Base-by-base conservation (phyloP, 2,329 filamentous ascomycete genomes). In the Fusarium nanum region DNA sequence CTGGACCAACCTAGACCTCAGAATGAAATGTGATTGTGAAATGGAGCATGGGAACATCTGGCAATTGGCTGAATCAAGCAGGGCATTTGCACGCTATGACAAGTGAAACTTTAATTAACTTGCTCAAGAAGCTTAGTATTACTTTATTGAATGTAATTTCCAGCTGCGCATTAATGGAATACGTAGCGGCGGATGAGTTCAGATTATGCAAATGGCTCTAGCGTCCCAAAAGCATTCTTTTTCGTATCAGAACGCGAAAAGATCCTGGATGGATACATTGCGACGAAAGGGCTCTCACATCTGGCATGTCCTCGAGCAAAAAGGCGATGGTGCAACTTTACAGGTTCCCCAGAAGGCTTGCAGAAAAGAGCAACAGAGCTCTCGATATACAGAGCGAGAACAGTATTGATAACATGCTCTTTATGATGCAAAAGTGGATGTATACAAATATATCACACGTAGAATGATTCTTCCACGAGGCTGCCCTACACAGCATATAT, bases 271-370 rank as follows among this genome's bases (percentile, higher is more conserved):
- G 28, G 6, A 13, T 30, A 7, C 12, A 3, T 13, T 4, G 28
- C 28, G 2, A 3, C 28, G 12, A 30, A 30, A 30, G 13, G 2
- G 12, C 12, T 6, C 28, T 3, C 28, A 30, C 6, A 30, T 13
- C 1, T 1, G 13, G 6, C 12, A 30, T 7, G 12, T 7, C 6
- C 28, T 30, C 12, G 12, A 30, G 28, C 12, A 30, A 30, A 12
- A 13, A 13, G 12, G 28, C 12, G 6, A 30, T 30, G 6, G 12
- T 37, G 34, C 3, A 6, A 7, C 6, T 11, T n/a, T n/a, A 6
- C n/a, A n/a, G 18, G 10, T 10, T 9, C 3, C n/a, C 16, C 3
- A 12, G 1, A n/a, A 11, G 3, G 5, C 9, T 18, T 10, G 6
- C 9, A 18, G 16, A 37, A 11, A n/a, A n/a, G 18, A 30, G 6